Evolutionary conservation across 345 rosid genomes (phyloP).

Genomic region (Kandelia obovata): DNA sequence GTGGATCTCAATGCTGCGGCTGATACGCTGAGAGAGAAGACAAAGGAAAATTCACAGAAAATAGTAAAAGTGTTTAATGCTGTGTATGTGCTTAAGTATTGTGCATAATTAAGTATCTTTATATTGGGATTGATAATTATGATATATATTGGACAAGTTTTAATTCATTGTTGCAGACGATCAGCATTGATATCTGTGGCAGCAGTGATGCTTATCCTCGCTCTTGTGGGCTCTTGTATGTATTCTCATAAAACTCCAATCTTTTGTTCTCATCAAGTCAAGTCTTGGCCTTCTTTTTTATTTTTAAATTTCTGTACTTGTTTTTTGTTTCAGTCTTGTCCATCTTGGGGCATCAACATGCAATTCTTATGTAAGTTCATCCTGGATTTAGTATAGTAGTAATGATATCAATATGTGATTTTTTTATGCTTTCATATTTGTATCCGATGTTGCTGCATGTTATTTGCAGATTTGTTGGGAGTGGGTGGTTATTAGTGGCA

Average conservation of each 20-base stretch:
- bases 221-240: constrained; percentile 85
- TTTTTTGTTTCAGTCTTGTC: constrained; percentile 55
- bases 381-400: background rate
- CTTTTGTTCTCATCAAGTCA: constrained; percentile 18
- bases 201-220: constrained; percentile 75
- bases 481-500: constrained; percentile 91
- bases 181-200: constrained; percentile 73
- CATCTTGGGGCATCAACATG: constrained; percentile 64
- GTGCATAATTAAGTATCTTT: constrained; percentile 1
- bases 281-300: background rate
- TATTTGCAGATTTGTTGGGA: constrained; percentile 62
- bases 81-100: constrained; percentile 51
- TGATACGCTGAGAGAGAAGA: constrained; percentile 57
- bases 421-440: background rate
- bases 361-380: constrained; percentile 67
- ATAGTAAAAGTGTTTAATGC: constrained; percentile 59
- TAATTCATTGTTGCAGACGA: constrained; percentile 50
- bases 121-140: constrained; percentile 3
- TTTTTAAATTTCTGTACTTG: background rate
- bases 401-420: background rate
- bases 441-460: constrained; percentile 7
- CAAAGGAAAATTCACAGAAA: constrained; percentile 62
- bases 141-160: constrained; percentile 7
- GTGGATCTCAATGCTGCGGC: constrained; percentile 71
- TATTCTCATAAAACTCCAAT: constrained; percentile 6